phyloP scores from a whole-genome alignment of 345 rosid genomes.

The Murraya paniculata region DNA sequence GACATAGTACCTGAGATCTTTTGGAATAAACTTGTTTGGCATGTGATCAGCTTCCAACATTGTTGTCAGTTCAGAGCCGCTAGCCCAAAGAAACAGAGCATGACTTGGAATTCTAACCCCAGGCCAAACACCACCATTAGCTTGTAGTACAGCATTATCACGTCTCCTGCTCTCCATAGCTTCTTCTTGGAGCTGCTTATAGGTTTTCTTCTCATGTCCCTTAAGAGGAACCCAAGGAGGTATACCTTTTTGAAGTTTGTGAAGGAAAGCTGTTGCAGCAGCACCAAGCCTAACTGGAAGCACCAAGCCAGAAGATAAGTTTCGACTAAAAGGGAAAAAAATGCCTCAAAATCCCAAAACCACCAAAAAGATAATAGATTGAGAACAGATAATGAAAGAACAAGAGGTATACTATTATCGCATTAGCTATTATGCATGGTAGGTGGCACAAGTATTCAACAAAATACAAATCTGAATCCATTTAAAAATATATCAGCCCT shows the following conservation, averaged over 20 bases:
- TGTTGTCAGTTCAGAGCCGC: conserved; percentile 80
- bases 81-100: conserved; percentile 91
- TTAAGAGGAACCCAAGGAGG: conserved; percentile 86
- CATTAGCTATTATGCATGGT: not conserved
- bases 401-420: not conserved
- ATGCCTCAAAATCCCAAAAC: not conserved
- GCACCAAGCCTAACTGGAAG: conserved; percentile 85
- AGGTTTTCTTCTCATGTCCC: conserved; percentile 71
- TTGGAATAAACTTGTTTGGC: conserved; percentile 94
- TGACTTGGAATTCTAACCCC: conserved; percentile 85
- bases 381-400: not conserved
- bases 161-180: conserved; percentile 78
- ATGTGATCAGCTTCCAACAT: conserved; percentile 77
- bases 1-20: conserved; percentile 62
- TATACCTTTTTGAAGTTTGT: conserved; percentile 86
- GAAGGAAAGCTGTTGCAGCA: conserved; percentile 74
- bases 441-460: not conserved
- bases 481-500: not conserved
- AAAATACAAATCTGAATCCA: not conserved
- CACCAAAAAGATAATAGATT: not conserved
- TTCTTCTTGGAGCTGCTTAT: conserved; percentile 79
- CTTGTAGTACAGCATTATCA: conserved; percentile 80
- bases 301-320: conserved; percentile 12
- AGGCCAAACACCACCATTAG: conserved; percentile 91
- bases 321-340: not conserved